Percentiles rank a stretch among this genome's conserved stretches.
These are phyloP conservation scores for Linum trigynum DNA, from an alignment of 345 rosid species.

Conservation along the genomic window DNA sequence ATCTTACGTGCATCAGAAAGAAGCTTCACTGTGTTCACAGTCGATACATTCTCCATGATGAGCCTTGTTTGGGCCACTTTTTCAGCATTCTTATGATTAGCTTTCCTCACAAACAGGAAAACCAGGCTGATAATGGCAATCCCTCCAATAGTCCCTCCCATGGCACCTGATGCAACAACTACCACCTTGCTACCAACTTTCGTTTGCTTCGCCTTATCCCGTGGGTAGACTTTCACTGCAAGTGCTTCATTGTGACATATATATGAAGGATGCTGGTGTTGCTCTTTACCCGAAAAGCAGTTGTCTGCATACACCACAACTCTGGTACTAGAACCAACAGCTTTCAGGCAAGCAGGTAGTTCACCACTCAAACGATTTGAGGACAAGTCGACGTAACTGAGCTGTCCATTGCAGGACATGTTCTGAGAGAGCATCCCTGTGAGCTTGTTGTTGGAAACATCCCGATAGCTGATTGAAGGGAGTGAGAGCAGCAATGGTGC, in stretches of 20 bases:
- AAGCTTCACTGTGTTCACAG: conserved; percentile 35
- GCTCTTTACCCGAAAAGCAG: conserved; percentile 35
- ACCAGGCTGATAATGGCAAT: conserved; percentile 23
- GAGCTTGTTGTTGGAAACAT: conserved; percentile 40
- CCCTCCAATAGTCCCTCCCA: conserved; percentile 39
- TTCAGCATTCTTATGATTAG: background rate
- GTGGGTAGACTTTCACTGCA: conserved; percentile 44
- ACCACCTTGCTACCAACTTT: conserved; percentile 14
- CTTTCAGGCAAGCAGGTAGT: conserved; percentile 43
- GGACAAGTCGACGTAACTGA: conserved; percentile 39
- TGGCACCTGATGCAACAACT: conserved; percentile 31
- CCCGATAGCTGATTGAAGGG: conserved; percentile 38
- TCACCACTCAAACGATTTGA: conserved; percentile 46
- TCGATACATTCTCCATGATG: conserved; percentile 24
- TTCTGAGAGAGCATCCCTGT: conserved; percentile 37
- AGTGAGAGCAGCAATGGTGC: conserved; percentile 34
- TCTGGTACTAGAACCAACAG: conserved; percentile 7
- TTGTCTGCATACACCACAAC: conserved; percentile 29
- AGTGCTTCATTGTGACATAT: conserved; percentile 50
- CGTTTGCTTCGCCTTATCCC: conserved; percentile 16
- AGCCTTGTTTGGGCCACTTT: conserved; percentile 21
- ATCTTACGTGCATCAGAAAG: conserved; percentile 60
- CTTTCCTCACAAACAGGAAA: conserved; percentile 23
- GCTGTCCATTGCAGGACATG: conserved; percentile 42
- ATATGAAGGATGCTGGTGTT: conserved; percentile 33